A percentile compares a stretch with the other conserved stretches of the same genome.
phyloP scores from a whole-genome alignment of 257 asterid genomes.

The Marsdenia floribunda region DNA sequence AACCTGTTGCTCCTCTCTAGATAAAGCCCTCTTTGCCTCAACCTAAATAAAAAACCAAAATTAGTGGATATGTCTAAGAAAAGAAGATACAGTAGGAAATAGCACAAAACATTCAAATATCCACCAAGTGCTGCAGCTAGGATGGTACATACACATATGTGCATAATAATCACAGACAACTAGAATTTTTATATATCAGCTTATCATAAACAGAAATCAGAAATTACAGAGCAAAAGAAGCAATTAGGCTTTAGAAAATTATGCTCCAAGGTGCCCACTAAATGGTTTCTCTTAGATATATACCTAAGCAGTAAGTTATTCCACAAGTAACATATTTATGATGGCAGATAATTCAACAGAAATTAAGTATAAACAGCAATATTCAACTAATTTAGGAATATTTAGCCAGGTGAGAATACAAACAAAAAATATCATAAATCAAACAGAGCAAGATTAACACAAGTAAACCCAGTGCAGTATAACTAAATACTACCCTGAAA shows the following conservation, averaged over 20 bases:
- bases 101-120: not conserved
- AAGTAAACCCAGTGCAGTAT: not conserved
- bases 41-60: constrained; percentile 37
- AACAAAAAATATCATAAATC: not conserved
- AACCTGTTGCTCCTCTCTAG: constrained; percentile 89
- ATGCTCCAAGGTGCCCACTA: too few species aligned
- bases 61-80: constrained; percentile 2
- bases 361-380: not conserved
- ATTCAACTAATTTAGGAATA: not conserved
- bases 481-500: not conserved
- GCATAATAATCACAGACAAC: too few species aligned
- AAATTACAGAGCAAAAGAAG: not conserved
- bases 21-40: constrained; percentile 88
- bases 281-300: not conserved
- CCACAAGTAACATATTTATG: not conserved
- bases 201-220: not conserved
- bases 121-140: not conserved
- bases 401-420: not conserved
- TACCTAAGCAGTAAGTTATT: not conserved
- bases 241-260: not conserved
- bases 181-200: not conserved
- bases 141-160: not conserved
- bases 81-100: not conserved
- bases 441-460: not conserved
- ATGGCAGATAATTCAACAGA: not conserved